A percentile compares a stretch with the other conserved stretches of the same genome.
Evolutionary conservation across 163 green algal species (phyloP).

Genomic region (Chloromonas sp.): DNA sequence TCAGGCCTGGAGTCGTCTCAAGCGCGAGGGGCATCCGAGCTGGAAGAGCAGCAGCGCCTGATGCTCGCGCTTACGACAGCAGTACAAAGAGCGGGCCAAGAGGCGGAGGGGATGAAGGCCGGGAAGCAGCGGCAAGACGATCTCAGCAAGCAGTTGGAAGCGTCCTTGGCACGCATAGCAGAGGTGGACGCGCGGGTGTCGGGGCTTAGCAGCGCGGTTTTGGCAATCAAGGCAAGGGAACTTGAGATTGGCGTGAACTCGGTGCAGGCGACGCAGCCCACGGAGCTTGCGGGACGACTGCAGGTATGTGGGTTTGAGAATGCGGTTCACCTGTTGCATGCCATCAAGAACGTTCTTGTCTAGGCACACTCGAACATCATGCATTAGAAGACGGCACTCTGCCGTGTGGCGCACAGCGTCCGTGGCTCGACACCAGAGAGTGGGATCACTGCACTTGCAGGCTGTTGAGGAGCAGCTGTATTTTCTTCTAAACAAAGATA

Average conservation of each 20-base stretch:
- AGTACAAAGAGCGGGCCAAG: background rate
- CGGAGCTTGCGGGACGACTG: no score
- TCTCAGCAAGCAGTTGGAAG: background rate
- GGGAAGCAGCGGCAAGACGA: background rate
- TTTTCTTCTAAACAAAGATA: no score
- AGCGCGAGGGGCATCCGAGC: background rate
- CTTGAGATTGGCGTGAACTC: background rate
- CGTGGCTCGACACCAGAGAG: no score
- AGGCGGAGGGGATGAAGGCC: background rate
- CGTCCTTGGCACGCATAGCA: background rate
- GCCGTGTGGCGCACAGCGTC: no score
- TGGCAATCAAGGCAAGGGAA: background rate
- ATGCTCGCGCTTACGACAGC: background rate
- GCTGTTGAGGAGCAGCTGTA: no score
- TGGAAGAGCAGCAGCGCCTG: background rate
- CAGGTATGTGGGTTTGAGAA: no score
- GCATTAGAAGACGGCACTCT: no score
- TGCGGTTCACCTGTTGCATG: no score
- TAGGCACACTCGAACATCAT: no score
- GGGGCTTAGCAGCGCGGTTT: background rate
- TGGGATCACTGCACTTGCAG: no score
- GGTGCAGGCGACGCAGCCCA: no score
- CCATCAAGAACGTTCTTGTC: no score
- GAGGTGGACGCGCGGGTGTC: background rate
- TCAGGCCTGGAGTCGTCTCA: background rate